Evolutionary conservation across 2,329 filamentous ascomycete genomes (phyloP).

Genomic region (Aspergillus sergii): DNA sequence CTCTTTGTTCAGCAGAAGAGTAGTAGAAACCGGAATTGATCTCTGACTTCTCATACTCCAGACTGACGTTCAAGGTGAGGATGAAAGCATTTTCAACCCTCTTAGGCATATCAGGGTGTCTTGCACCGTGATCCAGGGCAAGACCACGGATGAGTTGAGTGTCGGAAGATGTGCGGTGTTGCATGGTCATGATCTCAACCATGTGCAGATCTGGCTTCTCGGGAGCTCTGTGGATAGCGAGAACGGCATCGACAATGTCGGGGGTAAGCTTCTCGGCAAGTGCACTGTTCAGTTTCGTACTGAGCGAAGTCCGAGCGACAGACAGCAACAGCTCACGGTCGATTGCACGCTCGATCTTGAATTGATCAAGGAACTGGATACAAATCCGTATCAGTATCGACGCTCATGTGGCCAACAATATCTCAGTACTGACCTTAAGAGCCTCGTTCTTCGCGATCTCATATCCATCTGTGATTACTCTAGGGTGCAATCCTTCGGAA

Average conservation of each 20-base stretch:
- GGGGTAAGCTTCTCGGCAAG: constrained; percentile 91
- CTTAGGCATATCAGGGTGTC: constrained; percentile 98
- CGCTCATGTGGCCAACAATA: background rate
- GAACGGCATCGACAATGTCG: constrained; percentile 92
- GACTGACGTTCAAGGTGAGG: constrained; percentile 89
- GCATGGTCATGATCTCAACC: constrained; percentile 99
- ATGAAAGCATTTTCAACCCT: constrained; percentile 94
- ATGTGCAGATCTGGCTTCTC: constrained; percentile 97
- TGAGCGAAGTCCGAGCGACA: constrained; percentile 89
- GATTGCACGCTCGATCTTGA: constrained; percentile 86
- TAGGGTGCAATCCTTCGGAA: constrained; percentile 91
- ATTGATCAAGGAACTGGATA: constrained; percentile 80
- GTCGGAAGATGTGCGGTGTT: constrained; percentile 93
- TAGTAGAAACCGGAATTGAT: constrained; percentile 99
- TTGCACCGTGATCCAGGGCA: constrained; percentile 89
- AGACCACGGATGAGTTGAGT: constrained; percentile 94
- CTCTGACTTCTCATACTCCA: constrained; percentile 99
- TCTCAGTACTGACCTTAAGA: constrained; percentile 64
- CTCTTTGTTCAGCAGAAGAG: constrained; percentile 91
- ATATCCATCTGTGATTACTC: constrained; percentile 96
- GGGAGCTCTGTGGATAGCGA: constrained; percentile 87
- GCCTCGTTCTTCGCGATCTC: constrained; percentile 94
- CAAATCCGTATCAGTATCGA: constrained; percentile 18
- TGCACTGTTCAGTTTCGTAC: constrained; percentile 89
- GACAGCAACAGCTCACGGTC: constrained; percentile 92